Conservation (phyloP, 1,139 yeast genomes). For the Debaryomyces sp. region DNA sequence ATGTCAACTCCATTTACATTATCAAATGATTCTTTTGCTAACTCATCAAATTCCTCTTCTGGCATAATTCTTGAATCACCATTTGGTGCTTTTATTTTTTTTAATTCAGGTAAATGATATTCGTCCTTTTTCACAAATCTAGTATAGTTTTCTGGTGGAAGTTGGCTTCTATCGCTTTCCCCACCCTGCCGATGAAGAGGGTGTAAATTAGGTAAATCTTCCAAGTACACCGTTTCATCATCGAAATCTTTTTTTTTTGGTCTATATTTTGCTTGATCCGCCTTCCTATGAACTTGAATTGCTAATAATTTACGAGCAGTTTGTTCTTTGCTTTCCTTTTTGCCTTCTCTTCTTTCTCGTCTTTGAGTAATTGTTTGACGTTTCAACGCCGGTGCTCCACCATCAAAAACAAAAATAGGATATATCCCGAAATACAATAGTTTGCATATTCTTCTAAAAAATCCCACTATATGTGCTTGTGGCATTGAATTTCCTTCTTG, state of each 20-base stretch:
- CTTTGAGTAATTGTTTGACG: slow-evolving; percentile 72
- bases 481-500: slow-evolving; percentile 75
- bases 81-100: slow-evolving; percentile 35
- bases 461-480: slow-evolving; percentile 90
- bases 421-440: slow-evolving; percentile 82
- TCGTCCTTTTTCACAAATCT: slow-evolving; percentile 61
- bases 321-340: slow-evolving; percentile 65
- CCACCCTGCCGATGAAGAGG: slow-evolving; percentile 16
- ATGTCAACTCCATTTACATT: slow-evolving; percentile 73
- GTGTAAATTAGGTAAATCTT: slow-evolving; percentile 41
- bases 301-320: slow-evolving; percentile 85
- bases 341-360: slow-evolving; percentile 72
- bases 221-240: slow-evolving; percentile 36
- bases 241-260: slow-evolving; percentile 3
- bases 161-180: slow-evolving; percentile 10
- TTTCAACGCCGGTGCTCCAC: slow-evolving; percentile 91
- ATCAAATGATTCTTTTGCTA: slow-evolving; percentile 62
- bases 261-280: slow-evolving; percentile 29
- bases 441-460: slow-evolving; percentile 91
- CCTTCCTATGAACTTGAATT: slow-evolving; percentile 68
- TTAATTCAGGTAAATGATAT: slow-evolving; percentile 76
- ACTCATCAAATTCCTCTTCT: slow-evolving; percentile 67
- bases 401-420: slow-evolving; percentile 97
- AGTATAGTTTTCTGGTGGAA: slow-evolving; percentile 7
- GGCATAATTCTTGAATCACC: slow-evolving; percentile 76